A percentile compares a stretch with the other conserved stretches of the same genome.
phyloP scores from a whole-genome alignment of 768 basidiomycete species.

The Serendipita sp. region DNA sequence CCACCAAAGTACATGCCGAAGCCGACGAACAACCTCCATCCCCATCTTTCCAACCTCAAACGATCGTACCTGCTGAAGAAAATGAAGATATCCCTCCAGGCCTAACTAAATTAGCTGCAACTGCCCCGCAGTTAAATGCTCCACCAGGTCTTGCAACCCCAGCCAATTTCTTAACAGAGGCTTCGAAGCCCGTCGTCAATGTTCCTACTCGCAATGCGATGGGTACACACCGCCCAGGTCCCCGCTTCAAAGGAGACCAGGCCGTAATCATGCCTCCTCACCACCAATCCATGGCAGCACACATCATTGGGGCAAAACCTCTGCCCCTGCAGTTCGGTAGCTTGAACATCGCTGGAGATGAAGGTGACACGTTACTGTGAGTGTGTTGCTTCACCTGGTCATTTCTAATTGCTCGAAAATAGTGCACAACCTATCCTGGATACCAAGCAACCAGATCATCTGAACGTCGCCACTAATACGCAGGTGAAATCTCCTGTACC shows the following conservation, averaged over 20 bases:
- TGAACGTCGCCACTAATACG: too few species aligned
- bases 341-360: slow-evolving; percentile 55
- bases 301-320: slow-evolving; percentile 36
- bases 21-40: slow-evolving; percentile 16
- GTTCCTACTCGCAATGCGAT: slow-evolving; percentile 36
- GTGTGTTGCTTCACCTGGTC: background rate
- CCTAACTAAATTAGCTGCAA: slow-evolving; percentile 20
- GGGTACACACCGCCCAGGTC: slow-evolving; percentile 36
- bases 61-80: slow-evolving; percentile 11
- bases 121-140: slow-evolving; percentile 18
- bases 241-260: slow-evolving; percentile 59
- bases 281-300: slow-evolving; percentile 33
- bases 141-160: slow-evolving; percentile 19
- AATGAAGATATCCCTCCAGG: slow-evolving; percentile 15
- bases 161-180: slow-evolving; percentile 8
- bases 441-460: too few species aligned
- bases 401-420: background rate
- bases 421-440: background rate
- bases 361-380: slow-evolving; percentile 24
- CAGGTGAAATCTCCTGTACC: too few species aligned
- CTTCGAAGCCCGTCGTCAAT: slow-evolving; percentile 22
- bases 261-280: slow-evolving; percentile 64
- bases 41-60: slow-evolving; percentile 15
- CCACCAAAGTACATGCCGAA: slow-evolving; percentile 9
- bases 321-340: slow-evolving; percentile 86